A percentile compares a stretch with the other conserved stretches of the same genome.
Conservation (phyloP, 2,329 filamentous ascomycete genomes). For the Trichoderma gracile region DNA sequence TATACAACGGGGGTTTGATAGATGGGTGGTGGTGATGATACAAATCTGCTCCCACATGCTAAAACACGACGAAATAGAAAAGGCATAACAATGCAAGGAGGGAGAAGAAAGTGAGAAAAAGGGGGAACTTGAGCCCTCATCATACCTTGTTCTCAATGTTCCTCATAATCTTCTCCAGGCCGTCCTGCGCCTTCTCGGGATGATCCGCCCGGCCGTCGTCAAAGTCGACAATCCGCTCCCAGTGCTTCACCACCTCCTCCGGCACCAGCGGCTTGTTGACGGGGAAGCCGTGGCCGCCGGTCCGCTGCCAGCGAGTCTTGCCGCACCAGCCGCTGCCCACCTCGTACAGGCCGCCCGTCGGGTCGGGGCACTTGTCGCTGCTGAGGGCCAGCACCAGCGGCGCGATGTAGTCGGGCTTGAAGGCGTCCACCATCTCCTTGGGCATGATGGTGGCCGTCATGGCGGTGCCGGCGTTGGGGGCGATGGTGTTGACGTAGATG, state of each 20-base stretch:
- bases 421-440: slow-evolving; percentile 95
- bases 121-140: background rate
- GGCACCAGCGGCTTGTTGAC: slow-evolving; percentile 80
- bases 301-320: slow-evolving; percentile 91
- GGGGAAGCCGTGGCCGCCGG: slow-evolving; percentile 87
- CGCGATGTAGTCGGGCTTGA: slow-evolving; percentile 98
- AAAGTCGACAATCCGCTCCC: slow-evolving; percentile 80
- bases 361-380: slow-evolving; percentile 82
- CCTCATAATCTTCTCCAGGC: slow-evolving; percentile 71
- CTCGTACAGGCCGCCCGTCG: slow-evolving; percentile 88
- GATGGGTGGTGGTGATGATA: slow-evolving; percentile 1
- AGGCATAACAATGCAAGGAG: background rate
- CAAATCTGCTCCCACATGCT: slow-evolving; percentile 13
- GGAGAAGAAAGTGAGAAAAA: background rate
- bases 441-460: slow-evolving; percentile 95
- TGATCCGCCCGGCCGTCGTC: slow-evolving; percentile 85
- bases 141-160: slow-evolving; percentile 66
- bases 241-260: slow-evolving; percentile 76
- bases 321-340: slow-evolving; percentile 93
- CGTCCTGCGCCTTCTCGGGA: slow-evolving; percentile 75
- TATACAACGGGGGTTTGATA: slow-evolving; percentile 15
- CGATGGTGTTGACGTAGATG: slow-evolving; percentile 97
- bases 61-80: background rate
- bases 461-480: slow-evolving; percentile 91
- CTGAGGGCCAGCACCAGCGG: slow-evolving; percentile 83